Evolutionary conservation across 1,139 yeast species (phyloP).

Genomic region (Kodamaea sp.): DNA sequence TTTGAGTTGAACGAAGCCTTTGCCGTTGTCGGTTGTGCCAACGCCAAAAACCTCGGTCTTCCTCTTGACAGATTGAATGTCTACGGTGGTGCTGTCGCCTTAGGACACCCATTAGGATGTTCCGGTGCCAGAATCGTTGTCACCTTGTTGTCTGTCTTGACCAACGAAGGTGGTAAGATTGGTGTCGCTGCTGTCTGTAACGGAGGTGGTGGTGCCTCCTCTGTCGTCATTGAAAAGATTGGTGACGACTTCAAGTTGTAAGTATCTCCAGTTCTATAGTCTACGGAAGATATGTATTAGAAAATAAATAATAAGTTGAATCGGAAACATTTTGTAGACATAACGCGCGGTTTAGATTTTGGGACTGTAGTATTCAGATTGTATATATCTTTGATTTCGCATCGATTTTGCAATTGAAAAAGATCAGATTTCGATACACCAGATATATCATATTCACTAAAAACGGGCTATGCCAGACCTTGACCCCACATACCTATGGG

Average conservation of each 20-base stretch:
- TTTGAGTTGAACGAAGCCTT: slow-evolving; percentile 97
- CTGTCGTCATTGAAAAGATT: slow-evolving; percentile 66
- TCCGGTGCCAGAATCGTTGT: slow-evolving; percentile 95
- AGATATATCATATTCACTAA: neutral
- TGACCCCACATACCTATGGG: slow-evolving; percentile 9
- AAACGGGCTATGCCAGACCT: too few species aligned
- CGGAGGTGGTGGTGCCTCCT: slow-evolving; percentile 99
- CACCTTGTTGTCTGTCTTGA: slow-evolving; percentile 73
- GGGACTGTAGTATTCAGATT: neutral
- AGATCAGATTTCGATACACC: neutral
- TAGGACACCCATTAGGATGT: slow-evolving; percentile 97
- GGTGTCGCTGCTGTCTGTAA: slow-evolving; percentile 97
- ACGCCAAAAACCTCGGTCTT: slow-evolving; percentile 70
- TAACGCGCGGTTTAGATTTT: too few species aligned
- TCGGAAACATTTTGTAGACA: too few species aligned
- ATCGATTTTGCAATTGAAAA: too few species aligned
- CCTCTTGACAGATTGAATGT: slow-evolving; percentile 76
- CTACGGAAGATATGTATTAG: too few species aligned
- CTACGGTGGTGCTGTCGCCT: slow-evolving; percentile 97
- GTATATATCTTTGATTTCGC: neutral
- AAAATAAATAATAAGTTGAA: too few species aligned
- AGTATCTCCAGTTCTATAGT: too few species aligned
- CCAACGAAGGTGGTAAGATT: slow-evolving; percentile 81
- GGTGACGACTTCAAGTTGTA: slow-evolving; percentile 27
- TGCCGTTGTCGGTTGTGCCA: slow-evolving; percentile 92